phyloP scores from a whole-genome alignment of 441 rosid genomes.

The Eutrema salsugineum region DNA sequence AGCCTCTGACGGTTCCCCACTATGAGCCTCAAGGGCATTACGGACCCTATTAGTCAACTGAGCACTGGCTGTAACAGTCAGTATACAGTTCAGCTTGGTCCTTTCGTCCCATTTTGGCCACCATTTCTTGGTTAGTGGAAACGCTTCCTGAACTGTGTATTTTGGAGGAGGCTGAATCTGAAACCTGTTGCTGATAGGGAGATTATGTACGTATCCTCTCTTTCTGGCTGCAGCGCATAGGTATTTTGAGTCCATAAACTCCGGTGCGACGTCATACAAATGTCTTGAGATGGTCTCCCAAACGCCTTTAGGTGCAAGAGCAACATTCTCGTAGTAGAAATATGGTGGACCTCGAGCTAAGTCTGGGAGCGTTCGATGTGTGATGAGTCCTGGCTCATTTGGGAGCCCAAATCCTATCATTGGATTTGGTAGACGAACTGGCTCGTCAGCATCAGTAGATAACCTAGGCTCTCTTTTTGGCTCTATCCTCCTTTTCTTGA shows the following conservation, averaged over 20 bases:
- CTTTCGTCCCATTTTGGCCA: conserved; percentile 90
- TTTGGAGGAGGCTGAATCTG: conserved; percentile 73
- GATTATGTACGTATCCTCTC: conserved; percentile 86
- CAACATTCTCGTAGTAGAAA: conserved; percentile 89
- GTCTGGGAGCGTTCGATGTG: conserved; percentile 50
- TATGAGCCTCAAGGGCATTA: conserved; percentile 43
- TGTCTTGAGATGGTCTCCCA: conserved; percentile 74
- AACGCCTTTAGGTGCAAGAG: conserved; percentile 86
- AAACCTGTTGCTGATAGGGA: conserved; percentile 57
- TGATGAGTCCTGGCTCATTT: conserved; percentile 28
- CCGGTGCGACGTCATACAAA: conserved; percentile 66
- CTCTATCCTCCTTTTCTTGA: conserved; percentile 48
- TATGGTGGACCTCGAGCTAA: conserved; percentile 69
- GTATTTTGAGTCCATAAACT: conserved; percentile 78
- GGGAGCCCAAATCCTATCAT: conserved; percentile 95
- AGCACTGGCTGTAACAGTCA: conserved; percentile 66
- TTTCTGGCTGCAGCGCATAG: conserved; percentile 91
- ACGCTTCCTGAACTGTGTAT: conserved; percentile 61
- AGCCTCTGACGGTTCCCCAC: conserved; percentile 47
- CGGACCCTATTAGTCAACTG: conserved; percentile 67
- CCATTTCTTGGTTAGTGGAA: conserved; percentile 73
- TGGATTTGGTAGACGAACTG: conserved; percentile 67
- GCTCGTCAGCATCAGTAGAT: conserved; percentile 46
- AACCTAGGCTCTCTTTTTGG: conserved; percentile 17
- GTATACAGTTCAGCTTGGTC: conserved; percentile 69